These are phyloP conservation scores for Thermoascus crustaceus DNA, from an alignment of 2,329 filamentous ascomycete species.

Conservation along the genomic window DNA sequence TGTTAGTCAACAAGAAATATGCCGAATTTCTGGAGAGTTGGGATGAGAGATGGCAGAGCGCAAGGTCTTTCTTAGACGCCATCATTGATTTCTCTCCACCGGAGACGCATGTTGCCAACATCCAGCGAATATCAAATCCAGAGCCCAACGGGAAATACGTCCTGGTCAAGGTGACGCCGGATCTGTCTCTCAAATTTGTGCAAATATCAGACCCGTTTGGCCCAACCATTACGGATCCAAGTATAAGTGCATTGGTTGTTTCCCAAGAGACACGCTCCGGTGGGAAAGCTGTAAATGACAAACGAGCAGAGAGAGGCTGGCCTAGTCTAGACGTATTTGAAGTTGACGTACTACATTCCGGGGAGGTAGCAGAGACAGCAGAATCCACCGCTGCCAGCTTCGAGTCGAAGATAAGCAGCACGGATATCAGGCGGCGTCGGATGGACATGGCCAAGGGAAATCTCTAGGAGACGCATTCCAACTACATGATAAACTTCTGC, in stretches of 20 bases:
- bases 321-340: constrained; percentile 69
- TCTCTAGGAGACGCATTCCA: constrained; percentile 6
- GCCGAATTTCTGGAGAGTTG: constrained; percentile 73
- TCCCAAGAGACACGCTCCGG: constrained; percentile 82
- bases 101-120: constrained; percentile 25
- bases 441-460: constrained; percentile 30
- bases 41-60: constrained; percentile 60
- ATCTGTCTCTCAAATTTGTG: constrained; percentile 66
- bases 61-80: constrained; percentile 61
- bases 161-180: constrained; percentile 46
- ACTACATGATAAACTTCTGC: constrained; percentile 8
- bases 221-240: constrained; percentile 75
- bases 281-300: constrained; percentile 78
- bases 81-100: constrained; percentile 52
- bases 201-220: constrained; percentile 84
- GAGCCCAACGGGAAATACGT: constrained; percentile 34
- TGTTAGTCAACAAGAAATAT: constrained; percentile 84
- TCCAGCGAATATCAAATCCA: constrained; percentile 26
- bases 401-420: constrained; percentile 82
- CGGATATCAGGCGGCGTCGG: constrained; percentile 59
- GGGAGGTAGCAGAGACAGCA: constrained; percentile 43
- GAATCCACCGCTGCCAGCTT: constrained; percentile 51
- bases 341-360: constrained; percentile 75
- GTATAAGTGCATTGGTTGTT: constrained; percentile 72
- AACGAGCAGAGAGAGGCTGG: constrained; percentile 69